phyloP scores from a whole-genome alignment of 495 filamentous ascomycete species.

The Penicillium macrosclerotiorum region DNA sequence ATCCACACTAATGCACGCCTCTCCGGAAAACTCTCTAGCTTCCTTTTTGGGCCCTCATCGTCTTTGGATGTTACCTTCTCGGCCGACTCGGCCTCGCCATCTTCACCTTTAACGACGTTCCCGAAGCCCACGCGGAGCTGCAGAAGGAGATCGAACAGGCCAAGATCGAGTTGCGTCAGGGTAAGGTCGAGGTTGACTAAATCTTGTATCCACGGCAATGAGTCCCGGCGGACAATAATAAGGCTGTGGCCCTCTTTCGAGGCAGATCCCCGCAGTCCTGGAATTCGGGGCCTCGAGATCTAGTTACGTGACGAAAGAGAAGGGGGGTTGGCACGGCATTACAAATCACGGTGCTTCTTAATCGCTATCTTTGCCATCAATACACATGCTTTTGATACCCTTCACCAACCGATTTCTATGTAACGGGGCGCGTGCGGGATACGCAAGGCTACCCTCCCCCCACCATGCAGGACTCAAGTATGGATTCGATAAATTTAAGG shows the following conservation, averaged over 20 bases:
- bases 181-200: conserved; percentile 52
- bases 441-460: neutral
- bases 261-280: neutral
- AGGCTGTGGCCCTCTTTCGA: neutral
- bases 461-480: neutral
- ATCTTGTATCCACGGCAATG: neutral
- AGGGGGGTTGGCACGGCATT: conserved; percentile 2
- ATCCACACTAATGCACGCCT: neutral
- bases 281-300: neutral
- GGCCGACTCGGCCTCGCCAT: conserved; percentile 89
- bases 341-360: conserved; percentile 10
- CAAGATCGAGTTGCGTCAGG: conserved; percentile 47
- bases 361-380: conserved; percentile 20
- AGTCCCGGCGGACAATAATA: neutral
- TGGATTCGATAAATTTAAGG: neutral
- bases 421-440: neutral
- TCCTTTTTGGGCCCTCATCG: conserved; percentile 88
- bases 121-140: conserved; percentile 84
- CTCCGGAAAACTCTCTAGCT: conserved; percentile 51
- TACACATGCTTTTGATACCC: conserved; percentile 26
- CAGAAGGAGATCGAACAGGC: conserved; percentile 62
- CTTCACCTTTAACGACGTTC: conserved; percentile 94
- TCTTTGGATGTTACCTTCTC: conserved; percentile 90
- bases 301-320: neutral
- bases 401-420: conserved; percentile 2